Percentiles rank a stretch among this genome's conserved stretches.
Evolutionary conservation across 495 filamentous ascomycete genomes (phyloP).

Genomic region (Bathelium albidoporum): DNA sequence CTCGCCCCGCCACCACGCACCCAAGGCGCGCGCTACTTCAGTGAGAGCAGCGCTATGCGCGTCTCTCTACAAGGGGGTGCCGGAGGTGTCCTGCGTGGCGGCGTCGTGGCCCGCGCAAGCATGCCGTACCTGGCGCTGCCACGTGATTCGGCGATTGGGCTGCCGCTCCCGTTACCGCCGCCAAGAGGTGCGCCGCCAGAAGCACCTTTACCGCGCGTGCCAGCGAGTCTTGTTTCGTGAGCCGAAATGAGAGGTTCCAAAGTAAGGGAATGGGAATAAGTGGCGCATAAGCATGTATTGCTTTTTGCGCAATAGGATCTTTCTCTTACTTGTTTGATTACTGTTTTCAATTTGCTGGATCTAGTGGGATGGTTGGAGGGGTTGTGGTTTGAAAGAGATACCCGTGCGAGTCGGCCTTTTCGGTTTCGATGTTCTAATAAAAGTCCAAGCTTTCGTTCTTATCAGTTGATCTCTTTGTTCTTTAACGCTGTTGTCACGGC

Average conservation of each 20-base stretch:
- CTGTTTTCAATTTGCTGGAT: neutral
- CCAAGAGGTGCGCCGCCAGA: slow-evolving; percentile 23
- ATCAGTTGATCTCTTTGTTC: neutral
- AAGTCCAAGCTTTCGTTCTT: neutral
- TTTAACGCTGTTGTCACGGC: neutral
- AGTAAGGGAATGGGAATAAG: neutral
- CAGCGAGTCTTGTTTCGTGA: neutral
- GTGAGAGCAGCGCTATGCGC: too few species aligned
- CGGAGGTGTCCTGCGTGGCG: neutral
- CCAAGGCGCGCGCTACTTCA: neutral
- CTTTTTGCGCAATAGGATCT: too few species aligned
- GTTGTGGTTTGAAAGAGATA: neutral
- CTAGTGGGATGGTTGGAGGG: neutral
- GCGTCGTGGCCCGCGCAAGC: slow-evolving; percentile 11
- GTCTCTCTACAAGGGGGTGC: too few species aligned
- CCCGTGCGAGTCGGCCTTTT: neutral
- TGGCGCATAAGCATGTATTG: too few species aligned
- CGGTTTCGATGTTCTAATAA: neutral
- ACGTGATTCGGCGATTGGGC: slow-evolving; percentile 18
- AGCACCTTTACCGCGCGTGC: slow-evolving; percentile 6
- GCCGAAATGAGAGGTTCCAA: neutral
- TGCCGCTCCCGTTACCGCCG: slow-evolving; percentile 29
- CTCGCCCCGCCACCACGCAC: neutral
- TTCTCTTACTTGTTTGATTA: too few species aligned
- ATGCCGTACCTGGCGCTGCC: slow-evolving; percentile 20